Evolutionary conservation across 2,329 filamentous ascomycete species (phyloP).

Genomic region (Fusarium marasasianum): DNA sequence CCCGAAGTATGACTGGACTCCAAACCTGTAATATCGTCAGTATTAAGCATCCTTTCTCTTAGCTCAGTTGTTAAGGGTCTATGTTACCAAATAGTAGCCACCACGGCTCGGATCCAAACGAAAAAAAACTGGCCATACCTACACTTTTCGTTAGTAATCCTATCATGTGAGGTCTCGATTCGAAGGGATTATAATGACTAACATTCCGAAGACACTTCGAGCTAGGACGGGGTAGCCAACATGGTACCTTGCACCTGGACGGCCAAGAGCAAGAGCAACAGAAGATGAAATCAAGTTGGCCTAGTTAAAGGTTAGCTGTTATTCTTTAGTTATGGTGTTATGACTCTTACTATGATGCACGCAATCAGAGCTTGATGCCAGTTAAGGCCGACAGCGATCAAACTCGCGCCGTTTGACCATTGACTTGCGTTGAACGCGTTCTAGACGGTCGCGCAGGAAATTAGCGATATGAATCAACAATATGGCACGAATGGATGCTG

Average conservation of each 20-base stretch:
- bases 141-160: not conserved
- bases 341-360: not conserved
- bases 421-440: not conserved
- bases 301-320: not conserved
- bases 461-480: not conserved
- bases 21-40: not conserved
- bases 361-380: not conserved
- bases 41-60: not conserved
- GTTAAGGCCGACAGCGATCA: not conserved
- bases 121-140: not conserved
- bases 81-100: not conserved
- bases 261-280: not conserved
- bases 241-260: not conserved
- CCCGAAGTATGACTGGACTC: not conserved
- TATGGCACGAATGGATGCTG: not conserved
- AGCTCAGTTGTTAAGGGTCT: too few relatives aligned
- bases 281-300: not conserved
- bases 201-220: not conserved
- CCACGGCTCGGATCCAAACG: not conserved
- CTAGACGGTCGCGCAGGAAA: not conserved
- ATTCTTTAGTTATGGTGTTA: not conserved
- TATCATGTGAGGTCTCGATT: not conserved
- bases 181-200: not conserved
- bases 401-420: not conserved
- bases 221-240: not conserved